Percentiles rank a stretch among this genome's conserved stretches.
Evolutionary conservation across 1,284 basidiomycete species (phyloP).

Genomic region (Paramarasmius palmivorus): DNA sequence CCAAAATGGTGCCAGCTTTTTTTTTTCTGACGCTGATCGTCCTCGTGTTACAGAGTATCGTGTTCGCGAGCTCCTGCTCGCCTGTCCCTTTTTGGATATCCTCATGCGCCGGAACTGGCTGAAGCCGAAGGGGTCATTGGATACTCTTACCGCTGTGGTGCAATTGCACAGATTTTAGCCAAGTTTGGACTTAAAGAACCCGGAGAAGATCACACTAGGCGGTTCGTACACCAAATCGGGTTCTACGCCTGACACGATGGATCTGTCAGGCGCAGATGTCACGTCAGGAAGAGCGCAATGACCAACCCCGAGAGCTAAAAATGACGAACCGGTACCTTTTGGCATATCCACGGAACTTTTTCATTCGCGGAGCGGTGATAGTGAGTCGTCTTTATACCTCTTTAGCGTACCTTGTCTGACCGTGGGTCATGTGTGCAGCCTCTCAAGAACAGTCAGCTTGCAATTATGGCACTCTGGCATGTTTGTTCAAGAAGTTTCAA

Average conservation of each 20-base stretch:
- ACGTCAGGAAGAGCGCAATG: neutral
- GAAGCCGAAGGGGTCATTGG: conserved; percentile 36
- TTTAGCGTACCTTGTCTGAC: neutral
- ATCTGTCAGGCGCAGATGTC: conserved; percentile 41
- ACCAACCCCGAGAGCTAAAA: conserved; percentile 23
- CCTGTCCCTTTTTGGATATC: no score
- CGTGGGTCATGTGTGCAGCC: conserved; percentile 17
- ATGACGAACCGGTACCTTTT: conserved; percentile 46
- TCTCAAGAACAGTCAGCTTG: conserved; percentile 36
- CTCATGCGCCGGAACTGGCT: no score
- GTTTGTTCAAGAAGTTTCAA: conserved; percentile 35
- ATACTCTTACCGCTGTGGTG: conserved; percentile 42
- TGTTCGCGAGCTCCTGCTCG: no score
- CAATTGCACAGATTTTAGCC: conserved; percentile 39
- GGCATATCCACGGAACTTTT: conserved; percentile 34
- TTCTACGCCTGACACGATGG: no score
- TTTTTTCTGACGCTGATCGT: no score
- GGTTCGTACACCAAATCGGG: conserved; percentile 1
- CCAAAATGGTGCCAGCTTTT: no score
- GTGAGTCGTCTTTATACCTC: conserved; percentile 23
- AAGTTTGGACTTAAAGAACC: conserved; percentile 46
- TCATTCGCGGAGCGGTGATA: conserved; percentile 41
- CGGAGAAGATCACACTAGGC: conserved; percentile 34
- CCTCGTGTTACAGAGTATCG: no score
- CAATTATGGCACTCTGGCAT: conserved; percentile 34